These are phyloP conservation scores for Colletotrichum limetticola DNA, from an alignment of 2,329 filamentous ascomycete genomes.

Conservation along the genomic window DNA sequence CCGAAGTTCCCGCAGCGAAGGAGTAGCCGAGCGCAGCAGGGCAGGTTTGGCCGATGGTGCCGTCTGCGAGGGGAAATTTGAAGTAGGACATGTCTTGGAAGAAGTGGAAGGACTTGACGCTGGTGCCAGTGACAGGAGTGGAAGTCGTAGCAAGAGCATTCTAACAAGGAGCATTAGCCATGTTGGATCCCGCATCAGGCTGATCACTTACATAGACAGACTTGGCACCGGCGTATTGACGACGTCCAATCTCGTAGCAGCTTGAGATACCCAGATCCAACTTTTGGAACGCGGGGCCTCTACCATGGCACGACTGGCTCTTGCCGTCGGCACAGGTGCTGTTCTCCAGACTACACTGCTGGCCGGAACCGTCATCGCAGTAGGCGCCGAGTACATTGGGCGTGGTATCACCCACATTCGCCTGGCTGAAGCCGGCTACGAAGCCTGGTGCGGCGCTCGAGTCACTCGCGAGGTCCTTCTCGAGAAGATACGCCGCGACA, in stretches of 20 bases:
- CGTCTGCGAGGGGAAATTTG: conserved; percentile 78
- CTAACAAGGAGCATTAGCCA: conserved; percentile 51
- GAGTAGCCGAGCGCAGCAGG: conserved; percentile 90
- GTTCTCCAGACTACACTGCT: conserved; percentile 79
- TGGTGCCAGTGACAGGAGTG: conserved; percentile 68
- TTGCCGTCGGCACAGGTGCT: conserved; percentile 82
- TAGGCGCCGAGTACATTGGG: conserved; percentile 90
- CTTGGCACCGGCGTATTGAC: conserved; percentile 74
- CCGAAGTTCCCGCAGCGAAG: conserved; percentile 92
- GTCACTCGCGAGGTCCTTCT: conserved; percentile 71
- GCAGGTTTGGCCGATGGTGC: conserved; percentile 77
- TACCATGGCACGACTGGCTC: conserved; percentile 77
- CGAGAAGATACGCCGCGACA: conserved; percentile 86
- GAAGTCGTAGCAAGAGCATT: conserved; percentile 58
- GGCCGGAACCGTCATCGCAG: conserved; percentile 85
- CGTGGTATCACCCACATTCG: conserved; percentile 90
- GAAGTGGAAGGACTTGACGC: conserved; percentile 85
- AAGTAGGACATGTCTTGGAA: conserved; percentile 86
- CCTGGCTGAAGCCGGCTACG: conserved; percentile 91
- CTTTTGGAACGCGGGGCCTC: conserved; percentile 75
- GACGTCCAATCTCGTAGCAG: conserved; percentile 79
- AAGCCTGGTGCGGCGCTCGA: conserved; percentile 72
- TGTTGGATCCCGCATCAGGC: conserved; percentile 40
- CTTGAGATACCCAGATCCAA: conserved; percentile 79
- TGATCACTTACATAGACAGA: conserved; percentile 48